Conservation (phyloP, 345 rosid species). For the Eucalyptus curtisii region DNA sequence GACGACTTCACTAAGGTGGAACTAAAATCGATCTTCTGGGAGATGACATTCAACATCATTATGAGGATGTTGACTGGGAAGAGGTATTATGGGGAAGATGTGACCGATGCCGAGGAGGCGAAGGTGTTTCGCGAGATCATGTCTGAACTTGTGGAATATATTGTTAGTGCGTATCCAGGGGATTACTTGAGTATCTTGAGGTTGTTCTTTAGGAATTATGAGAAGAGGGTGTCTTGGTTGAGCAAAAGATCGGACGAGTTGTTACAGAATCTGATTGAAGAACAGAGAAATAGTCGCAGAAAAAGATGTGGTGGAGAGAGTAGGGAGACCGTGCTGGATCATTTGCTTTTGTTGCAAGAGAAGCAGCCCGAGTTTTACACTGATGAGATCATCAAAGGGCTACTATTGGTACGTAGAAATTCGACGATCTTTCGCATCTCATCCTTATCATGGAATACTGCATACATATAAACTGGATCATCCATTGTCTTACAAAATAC, state of each 20-base stretch:
- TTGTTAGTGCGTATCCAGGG: constrained; percentile 14
- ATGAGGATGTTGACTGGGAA: neutral
- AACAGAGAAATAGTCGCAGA: neutral
- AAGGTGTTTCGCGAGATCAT: constrained; percentile 8
- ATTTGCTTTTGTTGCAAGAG: constrained; percentile 20
- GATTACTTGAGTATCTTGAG: constrained; percentile 23
- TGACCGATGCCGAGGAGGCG: constrained; percentile 5
- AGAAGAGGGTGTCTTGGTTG: neutral
- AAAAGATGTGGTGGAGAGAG: neutral
- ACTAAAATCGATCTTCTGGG: neutral
- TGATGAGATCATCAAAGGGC: constrained; percentile 34
- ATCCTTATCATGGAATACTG: too few relatives aligned
- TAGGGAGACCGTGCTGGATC: constrained; percentile 21
- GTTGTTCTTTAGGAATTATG: neutral
- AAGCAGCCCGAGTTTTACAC: constrained; percentile 30
- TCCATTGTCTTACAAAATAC: too few relatives aligned
- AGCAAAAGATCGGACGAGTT: constrained; percentile 10
- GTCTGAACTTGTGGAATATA: neutral
- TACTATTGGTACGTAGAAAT: constrained; percentile 1
- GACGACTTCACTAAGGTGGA: neutral
- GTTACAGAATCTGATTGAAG: constrained; percentile 25
- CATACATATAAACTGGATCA: too few relatives aligned
- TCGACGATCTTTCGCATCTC: too few relatives aligned
- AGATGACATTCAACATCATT: constrained; percentile 1
- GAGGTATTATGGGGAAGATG: constrained; percentile 10